Evolutionary conservation across 2,329 filamentous ascomycete genomes (phyloP), one percentile per base, ranked within the genome.

Genomic region (Trichoderma semiorbis): DNA sequence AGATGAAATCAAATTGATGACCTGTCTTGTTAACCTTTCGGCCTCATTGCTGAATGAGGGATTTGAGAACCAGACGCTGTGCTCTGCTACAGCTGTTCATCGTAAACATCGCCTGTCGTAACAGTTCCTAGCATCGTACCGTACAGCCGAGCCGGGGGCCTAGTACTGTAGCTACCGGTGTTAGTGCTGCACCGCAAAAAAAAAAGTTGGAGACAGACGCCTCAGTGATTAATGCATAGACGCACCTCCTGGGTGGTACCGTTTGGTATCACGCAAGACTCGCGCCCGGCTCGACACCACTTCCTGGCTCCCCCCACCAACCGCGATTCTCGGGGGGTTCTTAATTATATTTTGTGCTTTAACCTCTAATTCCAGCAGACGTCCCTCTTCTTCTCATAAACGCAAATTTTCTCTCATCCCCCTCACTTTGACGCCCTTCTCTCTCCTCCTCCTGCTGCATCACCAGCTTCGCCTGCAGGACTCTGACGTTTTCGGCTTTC

Each of bases 341-440:
- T 70, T 55, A 55, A 63, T 70, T 63, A 70, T 62, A 62, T 55
- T 62, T 70, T 62, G 26, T 28, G 50, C 43, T 32, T 57, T n/a
- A 60, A 68, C 24, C 50, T 68, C 65, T 24, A 32, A 68, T 30
- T 58, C 65, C 50, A 57, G 18, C 34, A 43, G 39, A 57, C 14
- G 34, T 63, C 34, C 50, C 50, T 53, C 36, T 55, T 70, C 47
- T 34, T 34, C 43, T 61, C 55, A 18, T 0, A 57, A 58, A 58
- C 64, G 53, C 34, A 16, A 34, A 26, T 66, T 68, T 43, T 32
- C 34, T 24, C 24, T 47, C 34, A 16, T 28, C n/a, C 65, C 36
- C n/a, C 55, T 26, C 24, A 11, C 53, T 58, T 39, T 18, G 24
- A 30, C 12, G 24, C 34, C 3, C 6, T 28, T 47, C 11, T n/a